Conservation (phyloP, 768 basidiomycete genomes). For the Lentinula sp. region DNA sequence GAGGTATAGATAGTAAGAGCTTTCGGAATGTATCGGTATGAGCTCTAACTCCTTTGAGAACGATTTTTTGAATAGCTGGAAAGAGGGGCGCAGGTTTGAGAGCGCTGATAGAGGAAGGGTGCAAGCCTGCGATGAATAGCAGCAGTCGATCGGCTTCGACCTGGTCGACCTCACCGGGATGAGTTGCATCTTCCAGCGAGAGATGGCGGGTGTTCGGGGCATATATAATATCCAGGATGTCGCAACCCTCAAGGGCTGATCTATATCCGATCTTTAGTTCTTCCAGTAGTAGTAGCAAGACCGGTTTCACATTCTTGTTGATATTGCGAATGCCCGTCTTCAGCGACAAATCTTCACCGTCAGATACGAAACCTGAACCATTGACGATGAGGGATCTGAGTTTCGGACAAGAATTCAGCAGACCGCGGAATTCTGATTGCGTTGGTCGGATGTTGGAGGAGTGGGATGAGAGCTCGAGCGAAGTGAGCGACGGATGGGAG, state of each 20-base stretch:
- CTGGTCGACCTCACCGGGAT: slow-evolving; percentile 32
- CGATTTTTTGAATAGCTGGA: neutral
- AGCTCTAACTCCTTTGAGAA: neutral
- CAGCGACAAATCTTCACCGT: neutral
- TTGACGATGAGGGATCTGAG: slow-evolving; percentile 39
- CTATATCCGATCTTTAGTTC: slow-evolving; percentile 40
- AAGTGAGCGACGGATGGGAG: slow-evolving; percentile 20
- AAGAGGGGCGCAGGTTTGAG: neutral
- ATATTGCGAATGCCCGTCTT: slow-evolving; percentile 4
- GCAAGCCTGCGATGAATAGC: slow-evolving; percentile 20
- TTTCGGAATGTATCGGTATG: neutral
- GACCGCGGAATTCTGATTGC: slow-evolving; percentile 31
- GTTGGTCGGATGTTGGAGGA: slow-evolving; percentile 49
- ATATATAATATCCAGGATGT: slow-evolving; percentile 32
- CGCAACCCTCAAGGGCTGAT: slow-evolving; percentile 27
- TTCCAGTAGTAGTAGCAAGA: slow-evolving; percentile 31
- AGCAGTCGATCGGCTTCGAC: slow-evolving; percentile 34
- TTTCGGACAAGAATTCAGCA: slow-evolving; percentile 33
- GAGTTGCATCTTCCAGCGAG: slow-evolving; percentile 37
- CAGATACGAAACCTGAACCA: slow-evolving; percentile 32
- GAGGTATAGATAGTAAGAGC: neutral
- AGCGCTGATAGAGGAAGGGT: neutral
- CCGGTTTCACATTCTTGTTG: slow-evolving; percentile 18
- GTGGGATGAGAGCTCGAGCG: slow-evolving; percentile 48
- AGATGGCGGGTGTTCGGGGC: slow-evolving; percentile 32